Evolutionary conservation across 2,329 filamentous ascomycete genomes (phyloP), one percentile per base, ranked within the genome.

Genomic region (Periconia sp.): DNA sequence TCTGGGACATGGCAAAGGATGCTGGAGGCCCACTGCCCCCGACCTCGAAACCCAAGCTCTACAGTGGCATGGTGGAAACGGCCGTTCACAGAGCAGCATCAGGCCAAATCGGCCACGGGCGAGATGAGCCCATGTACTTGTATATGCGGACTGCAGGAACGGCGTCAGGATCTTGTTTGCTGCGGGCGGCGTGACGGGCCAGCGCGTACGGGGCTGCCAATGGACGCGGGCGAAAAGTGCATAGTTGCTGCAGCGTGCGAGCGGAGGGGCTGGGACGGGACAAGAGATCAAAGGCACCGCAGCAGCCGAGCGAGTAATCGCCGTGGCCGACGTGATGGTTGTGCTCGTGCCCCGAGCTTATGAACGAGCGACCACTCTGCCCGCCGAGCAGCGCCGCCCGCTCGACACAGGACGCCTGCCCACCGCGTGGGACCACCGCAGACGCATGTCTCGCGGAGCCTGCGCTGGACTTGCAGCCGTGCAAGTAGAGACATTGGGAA

Each of bases 221-320:
- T 58, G 41, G 52, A 46, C 43, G 53, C 52, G 45, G 40, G 35
- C 36, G 55, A 46, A 52, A 50, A 31, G 19, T 13, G 16, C 29
- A 17, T 31, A 13, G 46, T 51, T 44, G 48, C 17, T 51, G 53
- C 56, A 46, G 47, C 40, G 41, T 59, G 59, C 58, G 57, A 52
- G 49, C 46, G 51, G 59, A 65, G 63, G 63, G 64, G 63, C 59
- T 66, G 63, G 64, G 56, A 58, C 59, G 55, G 59, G 56, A 59
- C 50, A 48, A 48, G 56, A 56, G 56, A 57, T 43, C 49, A 30
- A 58, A 60, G 51, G 54, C 50, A 45, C 48, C 52, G 50, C 49
- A 56, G 36, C 39, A 58, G 53, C 56, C 62, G 62, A 59, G 57
- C 56, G 56, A 57, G 54, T 52, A 54, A 56, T 7, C 13, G 28